Evolutionary conservation across 2,329 filamentous ascomycete genomes (phyloP).

Genomic region (Aspergillus hiratsukae): DNA sequence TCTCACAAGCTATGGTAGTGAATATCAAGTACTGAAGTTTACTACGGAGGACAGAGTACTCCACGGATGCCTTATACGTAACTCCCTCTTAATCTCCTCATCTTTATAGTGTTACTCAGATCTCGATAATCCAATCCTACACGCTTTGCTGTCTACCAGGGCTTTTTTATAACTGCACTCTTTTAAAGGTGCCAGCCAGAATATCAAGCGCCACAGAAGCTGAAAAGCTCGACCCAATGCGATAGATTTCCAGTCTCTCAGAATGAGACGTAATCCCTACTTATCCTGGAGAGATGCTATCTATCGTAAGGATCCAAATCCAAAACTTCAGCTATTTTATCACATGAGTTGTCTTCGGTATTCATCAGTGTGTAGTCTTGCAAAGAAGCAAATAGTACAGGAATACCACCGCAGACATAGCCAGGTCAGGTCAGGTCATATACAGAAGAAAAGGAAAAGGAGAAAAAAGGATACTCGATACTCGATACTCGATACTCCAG

Average conservation of each 20-base stretch:
- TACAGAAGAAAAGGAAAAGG: background rate
- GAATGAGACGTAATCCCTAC: background rate
- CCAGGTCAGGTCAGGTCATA: background rate
- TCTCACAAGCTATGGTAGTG: no score
- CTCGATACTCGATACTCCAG: background rate
- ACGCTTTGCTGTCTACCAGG: background rate
- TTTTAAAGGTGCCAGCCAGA: no score
- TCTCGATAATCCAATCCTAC: background rate
- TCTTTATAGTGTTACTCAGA: background rate
- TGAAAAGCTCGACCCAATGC: no score
- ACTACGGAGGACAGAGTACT: no score
- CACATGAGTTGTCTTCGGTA: background rate
- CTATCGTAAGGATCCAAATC: background rate
- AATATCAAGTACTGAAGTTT: no score
- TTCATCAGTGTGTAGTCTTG: background rate
- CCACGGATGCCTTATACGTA: no score
- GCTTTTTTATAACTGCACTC: no score
- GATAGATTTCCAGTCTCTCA: no score
- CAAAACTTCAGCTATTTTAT: background rate
- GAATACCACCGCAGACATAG: background rate
- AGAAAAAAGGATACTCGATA: conserved; percentile 1
- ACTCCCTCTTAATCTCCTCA: no score
- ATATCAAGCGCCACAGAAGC: no score
- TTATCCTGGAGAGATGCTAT: background rate
- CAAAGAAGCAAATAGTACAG: background rate